These are phyloP conservation scores for Penicillium riverlandense DNA, from an alignment of 495 filamentous ascomycete species.

Conservation along the genomic window DNA sequence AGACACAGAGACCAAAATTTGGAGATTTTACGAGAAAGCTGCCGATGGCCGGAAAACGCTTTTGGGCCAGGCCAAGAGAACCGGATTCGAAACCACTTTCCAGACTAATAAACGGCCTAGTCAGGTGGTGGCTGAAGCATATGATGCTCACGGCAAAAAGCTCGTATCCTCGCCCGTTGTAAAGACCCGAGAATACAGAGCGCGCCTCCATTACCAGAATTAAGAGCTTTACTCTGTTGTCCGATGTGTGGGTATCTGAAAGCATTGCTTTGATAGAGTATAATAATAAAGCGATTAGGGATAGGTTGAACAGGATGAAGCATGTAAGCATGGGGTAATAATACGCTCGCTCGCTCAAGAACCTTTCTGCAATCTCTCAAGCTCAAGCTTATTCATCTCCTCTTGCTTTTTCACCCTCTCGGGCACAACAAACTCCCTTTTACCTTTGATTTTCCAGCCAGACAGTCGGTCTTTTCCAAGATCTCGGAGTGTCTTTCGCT, in stretches of 20 bases:
- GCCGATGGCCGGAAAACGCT: slow-evolving; percentile 1
- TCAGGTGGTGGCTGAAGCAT: slow-evolving; percentile 6
- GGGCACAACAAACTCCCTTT: slow-evolving; percentile 43
- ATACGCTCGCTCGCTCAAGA: too few relatives aligned
- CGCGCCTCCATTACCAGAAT: neutral
- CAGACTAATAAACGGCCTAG: neutral
- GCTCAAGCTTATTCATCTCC: slow-evolving; percentile 34
- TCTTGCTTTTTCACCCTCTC: slow-evolving; percentile 28
- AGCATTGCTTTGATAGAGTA: too few relatives aligned
- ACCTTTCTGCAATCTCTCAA: slow-evolving; percentile 6
- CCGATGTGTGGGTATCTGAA: too few relatives aligned
- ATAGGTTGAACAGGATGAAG: too few relatives aligned
- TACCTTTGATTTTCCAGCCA: slow-evolving; percentile 55
- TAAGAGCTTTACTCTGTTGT: too few relatives aligned
- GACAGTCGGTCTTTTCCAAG: slow-evolving; percentile 50
- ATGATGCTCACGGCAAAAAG: neutral
- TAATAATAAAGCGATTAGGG: too few relatives aligned
- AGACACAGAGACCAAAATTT: slow-evolving; percentile 19
- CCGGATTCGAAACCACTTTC: slow-evolving; percentile 17
- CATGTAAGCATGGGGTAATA: too few relatives aligned
- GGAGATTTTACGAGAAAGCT: slow-evolving; percentile 16
- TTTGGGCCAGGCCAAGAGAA: slow-evolving; percentile 11
- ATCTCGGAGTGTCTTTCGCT: slow-evolving; percentile 54
- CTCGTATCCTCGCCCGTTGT: slow-evolving; percentile 4
- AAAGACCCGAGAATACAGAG: slow-evolving; percentile 1